Evolutionary conservation across 208 protist genomes (phyloP), one percentile per base, ranked within the genome.

Genomic region (Leishmania martiniquensis): DNA sequence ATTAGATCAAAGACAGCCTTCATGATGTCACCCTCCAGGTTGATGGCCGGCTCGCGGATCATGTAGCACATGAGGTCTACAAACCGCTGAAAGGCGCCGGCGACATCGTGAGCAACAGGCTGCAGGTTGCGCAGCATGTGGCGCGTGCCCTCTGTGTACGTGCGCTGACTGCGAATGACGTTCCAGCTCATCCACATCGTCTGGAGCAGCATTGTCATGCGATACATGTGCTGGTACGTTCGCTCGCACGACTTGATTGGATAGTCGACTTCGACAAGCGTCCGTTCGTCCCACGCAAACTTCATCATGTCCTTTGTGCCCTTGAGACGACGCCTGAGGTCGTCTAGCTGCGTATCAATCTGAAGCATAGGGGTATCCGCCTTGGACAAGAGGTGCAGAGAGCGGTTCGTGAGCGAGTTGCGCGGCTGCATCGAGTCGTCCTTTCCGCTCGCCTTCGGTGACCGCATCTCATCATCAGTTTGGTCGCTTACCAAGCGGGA

Each of bases 181-280:
- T 90, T 89, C 92, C 93, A 97, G 87, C 91, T 94, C 81, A 90
- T 88, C 78, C 84, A 88, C 91, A 96, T 96, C 3, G 91, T 95
- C 83, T 89, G 86, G 59, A 97, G 82, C 62, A 97, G 78, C 57
- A 88, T 85, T 25, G 87, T 76, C 91, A 96, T 96, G 75, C 88
- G 91, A 81, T 94, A 87, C 84, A 97, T 89, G 78, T 91, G 88
- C 51, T 68, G 72, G 68, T 92, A 89, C 12, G 85, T 91, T 42
- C 84, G 69, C 42, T 90, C 83, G 70, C 94, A 97, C 29, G 91
- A 79, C 80, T 90, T 88, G 59, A 85, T 76, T 22, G 94, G 94
- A 82, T 97, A 97, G 74, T 91, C 84, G 10, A 89, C 72, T 76
- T 88, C 87, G 1, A 95, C 72, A 22, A 97, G 65, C 29, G 87